Conservation (phyloP, 345 rosid genomes). For the Acer negundo region DNA sequence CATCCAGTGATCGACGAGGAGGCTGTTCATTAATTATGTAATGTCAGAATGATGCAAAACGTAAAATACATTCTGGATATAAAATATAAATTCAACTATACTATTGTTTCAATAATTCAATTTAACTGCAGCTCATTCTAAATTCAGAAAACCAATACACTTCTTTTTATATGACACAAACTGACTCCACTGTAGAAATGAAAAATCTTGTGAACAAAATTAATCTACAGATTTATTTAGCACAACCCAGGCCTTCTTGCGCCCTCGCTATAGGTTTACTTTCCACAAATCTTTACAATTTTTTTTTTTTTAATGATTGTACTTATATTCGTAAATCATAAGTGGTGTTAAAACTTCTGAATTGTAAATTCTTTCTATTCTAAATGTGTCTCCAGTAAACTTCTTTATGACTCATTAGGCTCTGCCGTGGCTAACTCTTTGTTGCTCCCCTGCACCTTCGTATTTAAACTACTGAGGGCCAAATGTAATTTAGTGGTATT, state of each 20-base stretch:
- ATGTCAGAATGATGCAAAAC: conserved; percentile 1
- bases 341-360: neutral
- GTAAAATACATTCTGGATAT: neutral
- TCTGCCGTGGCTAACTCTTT: neutral
- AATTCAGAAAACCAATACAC: neutral
- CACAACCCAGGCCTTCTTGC: neutral
- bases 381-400: neutral
- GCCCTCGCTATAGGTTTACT: neutral
- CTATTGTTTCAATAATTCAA: neutral
- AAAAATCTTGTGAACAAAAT: neutral
- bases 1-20: conserved; percentile 81
- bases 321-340: neutral
- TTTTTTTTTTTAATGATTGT: neutral
- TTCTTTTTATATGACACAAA: neutral
- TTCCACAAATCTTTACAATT: neutral
- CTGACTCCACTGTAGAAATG: neutral
- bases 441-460: neutral
- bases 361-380: neutral
- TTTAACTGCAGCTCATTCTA: conserved; percentile 5
- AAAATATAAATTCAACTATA: neutral
- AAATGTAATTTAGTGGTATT: neutral
- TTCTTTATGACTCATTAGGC: neutral
- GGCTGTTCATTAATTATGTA: conserved; percentile 50
- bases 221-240: neutral
- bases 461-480: neutral